A percentile compares a stretch with the other conserved stretches of the same genome.
Conservation (phyloP, 441 rosid genomes). For the Erodium texanum region DNA sequence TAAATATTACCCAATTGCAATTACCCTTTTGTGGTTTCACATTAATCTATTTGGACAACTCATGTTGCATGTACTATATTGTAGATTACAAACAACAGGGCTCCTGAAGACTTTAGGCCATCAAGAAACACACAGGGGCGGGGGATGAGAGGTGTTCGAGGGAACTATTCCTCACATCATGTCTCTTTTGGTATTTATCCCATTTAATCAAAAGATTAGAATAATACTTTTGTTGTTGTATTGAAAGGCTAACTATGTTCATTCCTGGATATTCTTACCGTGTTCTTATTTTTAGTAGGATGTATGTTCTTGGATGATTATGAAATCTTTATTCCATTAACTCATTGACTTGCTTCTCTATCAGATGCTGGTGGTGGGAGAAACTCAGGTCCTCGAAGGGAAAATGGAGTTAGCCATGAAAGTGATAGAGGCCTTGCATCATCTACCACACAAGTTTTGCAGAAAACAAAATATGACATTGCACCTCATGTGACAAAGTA, state of each 20-base stretch:
- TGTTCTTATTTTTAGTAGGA: neutral
- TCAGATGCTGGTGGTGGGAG: constrained; percentile 43
- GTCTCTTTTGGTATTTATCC: constrained; percentile 30
- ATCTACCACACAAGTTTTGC: constrained; percentile 13
- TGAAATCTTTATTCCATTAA: neutral
- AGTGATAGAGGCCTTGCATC: constrained; percentile 30
- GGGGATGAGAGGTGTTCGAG: constrained; percentile 39
- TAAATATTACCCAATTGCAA: neutral
- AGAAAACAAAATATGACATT: constrained; percentile 31
- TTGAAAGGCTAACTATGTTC: neutral
- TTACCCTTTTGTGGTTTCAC: neutral
- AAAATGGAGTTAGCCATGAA: constrained; percentile 35
- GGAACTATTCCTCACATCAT: constrained; percentile 38
- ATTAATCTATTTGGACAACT: neutral
- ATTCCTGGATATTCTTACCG: neutral
- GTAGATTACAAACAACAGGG: constrained; percentile 35
- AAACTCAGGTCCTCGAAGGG: constrained; percentile 44
- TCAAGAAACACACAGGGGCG: constrained; percentile 30
- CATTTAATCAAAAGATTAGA: neutral
- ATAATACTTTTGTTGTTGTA: neutral
- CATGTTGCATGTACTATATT: constrained; percentile 13
- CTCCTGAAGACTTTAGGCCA: constrained; percentile 15
- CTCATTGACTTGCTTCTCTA: neutral
- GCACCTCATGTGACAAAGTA: constrained; percentile 40
- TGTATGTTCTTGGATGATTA: neutral